Evolutionary conservation across 345 rosid genomes (phyloP).

Genomic region (Citrus reticulata): DNA sequence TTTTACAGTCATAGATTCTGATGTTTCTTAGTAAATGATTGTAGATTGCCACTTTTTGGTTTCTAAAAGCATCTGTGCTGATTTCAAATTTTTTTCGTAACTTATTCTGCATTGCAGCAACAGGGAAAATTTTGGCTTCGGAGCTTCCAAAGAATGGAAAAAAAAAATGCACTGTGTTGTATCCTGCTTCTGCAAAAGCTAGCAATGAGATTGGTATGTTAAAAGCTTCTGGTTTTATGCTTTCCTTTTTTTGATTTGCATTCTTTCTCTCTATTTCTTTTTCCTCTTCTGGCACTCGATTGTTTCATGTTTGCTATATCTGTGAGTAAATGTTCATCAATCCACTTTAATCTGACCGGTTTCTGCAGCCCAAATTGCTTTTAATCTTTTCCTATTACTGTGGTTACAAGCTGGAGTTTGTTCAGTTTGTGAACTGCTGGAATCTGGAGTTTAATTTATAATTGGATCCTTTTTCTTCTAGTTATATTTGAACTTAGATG

Average conservation of each 20-base stretch:
- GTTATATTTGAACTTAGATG: background rate
- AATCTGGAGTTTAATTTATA: background rate
- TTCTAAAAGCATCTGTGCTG: background rate
- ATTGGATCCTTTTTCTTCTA: background rate
- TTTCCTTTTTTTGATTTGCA: background rate
- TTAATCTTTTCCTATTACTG: background rate
- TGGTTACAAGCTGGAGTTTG: background rate
- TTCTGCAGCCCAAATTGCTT: background rate
- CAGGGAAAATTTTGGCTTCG: constrained; percentile 84
- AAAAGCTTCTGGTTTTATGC: background rate
- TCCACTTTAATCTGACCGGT: background rate
- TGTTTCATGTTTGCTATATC: background rate
- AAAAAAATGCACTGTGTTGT: constrained; percentile 68
- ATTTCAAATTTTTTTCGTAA: background rate
- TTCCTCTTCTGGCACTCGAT: background rate
- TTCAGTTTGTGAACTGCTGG: background rate
- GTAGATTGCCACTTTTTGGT: background rate
- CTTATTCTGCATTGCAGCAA: constrained; percentile 50
- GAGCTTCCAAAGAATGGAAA: constrained; percentile 76
- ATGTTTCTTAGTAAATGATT: background rate
- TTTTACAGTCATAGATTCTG: background rate
- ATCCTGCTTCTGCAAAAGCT: constrained; percentile 94
- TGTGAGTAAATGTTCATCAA: background rate
- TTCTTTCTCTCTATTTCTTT: background rate
- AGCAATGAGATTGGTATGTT: constrained; percentile 79